Conservation (phyloP, 345 rosid genomes). For the Lepidium aucheri region DNA sequence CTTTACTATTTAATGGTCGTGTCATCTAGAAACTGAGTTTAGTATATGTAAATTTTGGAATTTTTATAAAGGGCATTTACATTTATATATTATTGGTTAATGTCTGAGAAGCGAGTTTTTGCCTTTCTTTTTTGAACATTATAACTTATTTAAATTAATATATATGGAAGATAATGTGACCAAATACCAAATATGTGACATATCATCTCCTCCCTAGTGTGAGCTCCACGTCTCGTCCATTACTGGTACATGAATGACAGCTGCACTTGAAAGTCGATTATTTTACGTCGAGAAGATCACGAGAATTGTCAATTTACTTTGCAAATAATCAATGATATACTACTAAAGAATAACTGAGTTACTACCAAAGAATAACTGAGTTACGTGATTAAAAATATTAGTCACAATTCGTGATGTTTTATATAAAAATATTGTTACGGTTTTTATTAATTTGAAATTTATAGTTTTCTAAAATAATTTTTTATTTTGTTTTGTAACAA, state of each 20-base stretch:
- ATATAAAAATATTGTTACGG: no score
- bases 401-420: no score
- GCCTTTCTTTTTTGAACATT: not conserved
- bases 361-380: no score
- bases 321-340: not conserved
- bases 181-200: not conserved
- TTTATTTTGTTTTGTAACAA: no score
- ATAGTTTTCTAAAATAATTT: no score
- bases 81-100: not conserved
- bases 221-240: not conserved
- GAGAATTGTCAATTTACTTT: not conserved
- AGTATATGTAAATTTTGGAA: not conserved
- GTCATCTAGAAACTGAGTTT: constrained; percentile 10
- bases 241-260: not conserved
- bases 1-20: not conserved
- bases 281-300: not conserved
- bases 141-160: not conserved
- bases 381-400: no score
- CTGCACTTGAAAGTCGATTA: not conserved
- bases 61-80: no score
- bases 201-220: not conserved
- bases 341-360: no score
- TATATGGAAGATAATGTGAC: not conserved
- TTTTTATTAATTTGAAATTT: no score
- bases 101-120: not conserved